Evolutionary conservation across 805 yeast species (phyloP).

Genomic region (Lachancea nothofagi): DNA sequence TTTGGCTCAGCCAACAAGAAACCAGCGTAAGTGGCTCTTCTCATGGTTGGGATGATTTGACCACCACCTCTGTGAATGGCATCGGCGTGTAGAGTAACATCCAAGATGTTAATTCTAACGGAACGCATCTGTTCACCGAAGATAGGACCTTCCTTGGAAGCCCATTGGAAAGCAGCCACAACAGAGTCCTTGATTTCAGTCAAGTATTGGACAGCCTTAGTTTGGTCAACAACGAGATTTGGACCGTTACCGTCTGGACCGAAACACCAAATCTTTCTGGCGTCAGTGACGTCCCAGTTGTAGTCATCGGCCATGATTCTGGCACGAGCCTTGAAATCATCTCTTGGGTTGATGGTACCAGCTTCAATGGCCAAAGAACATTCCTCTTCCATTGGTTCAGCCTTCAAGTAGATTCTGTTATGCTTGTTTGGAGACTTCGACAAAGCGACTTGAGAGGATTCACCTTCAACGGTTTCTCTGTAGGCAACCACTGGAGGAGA

Average conservation of each 20-base stretch:
- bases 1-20: constrained; percentile 97
- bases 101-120: constrained; percentile 94
- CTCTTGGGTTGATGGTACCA: constrained; percentile 91
- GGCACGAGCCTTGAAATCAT: constrained; percentile 98
- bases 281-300: constrained; percentile 99
- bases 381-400: constrained; percentile 95
- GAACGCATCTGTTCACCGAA: constrained; percentile 96
- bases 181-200: constrained; percentile 98
- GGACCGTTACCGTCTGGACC: constrained; percentile 99
- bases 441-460: constrained; percentile 92
- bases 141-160: constrained; percentile 98
- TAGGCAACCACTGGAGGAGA: constrained; percentile 97
- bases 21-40: constrained; percentile 99
- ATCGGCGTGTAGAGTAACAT: constrained; percentile 99
- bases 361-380: constrained; percentile 83
- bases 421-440: constrained; percentile 99
- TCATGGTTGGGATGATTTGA: constrained; percentile 99
- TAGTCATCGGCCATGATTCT: constrained; percentile 97
- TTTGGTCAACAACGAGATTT: constrained; percentile 97
- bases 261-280: constrained; percentile 99
- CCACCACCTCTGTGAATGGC: constrained; percentile 99
- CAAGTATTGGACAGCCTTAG: constrained; percentile 99
- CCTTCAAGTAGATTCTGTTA: constrained; percentile 98
- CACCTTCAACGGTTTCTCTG: constrained; percentile 96
- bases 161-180: constrained; percentile 99